Conservation (phyloP, 2,329 filamentous ascomycete genomes). For the Aspergillus sp. region DNA sequence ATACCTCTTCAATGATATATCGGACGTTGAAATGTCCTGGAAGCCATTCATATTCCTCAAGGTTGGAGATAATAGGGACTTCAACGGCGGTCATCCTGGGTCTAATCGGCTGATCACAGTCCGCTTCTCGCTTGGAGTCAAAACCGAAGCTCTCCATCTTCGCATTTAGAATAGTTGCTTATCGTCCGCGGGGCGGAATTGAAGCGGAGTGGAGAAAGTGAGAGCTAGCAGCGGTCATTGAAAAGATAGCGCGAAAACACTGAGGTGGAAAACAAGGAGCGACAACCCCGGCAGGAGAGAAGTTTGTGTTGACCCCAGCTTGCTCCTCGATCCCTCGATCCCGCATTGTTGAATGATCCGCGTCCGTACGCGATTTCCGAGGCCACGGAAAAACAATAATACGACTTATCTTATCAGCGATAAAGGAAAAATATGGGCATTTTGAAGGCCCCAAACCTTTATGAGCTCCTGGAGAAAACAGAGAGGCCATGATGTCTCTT, state of each 20-base stretch:
- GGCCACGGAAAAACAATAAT: slow-evolving; percentile 7
- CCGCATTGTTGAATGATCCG: slow-evolving; percentile 6
- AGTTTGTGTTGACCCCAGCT: not conserved
- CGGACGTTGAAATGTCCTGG: slow-evolving; percentile 39
- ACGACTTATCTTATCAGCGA: slow-evolving; percentile 23
- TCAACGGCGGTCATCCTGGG: slow-evolving; percentile 25
- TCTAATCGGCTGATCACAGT: not conserved
- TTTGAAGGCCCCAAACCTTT: not conserved
- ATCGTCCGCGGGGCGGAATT: not conserved
- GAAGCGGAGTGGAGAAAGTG: not conserved
- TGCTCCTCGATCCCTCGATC: not conserved
- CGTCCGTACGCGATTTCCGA: slow-evolving; percentile 1
- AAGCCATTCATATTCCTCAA: slow-evolving; percentile 38
- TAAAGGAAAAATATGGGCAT: not conserved
- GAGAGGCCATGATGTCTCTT: slow-evolving; percentile 5
- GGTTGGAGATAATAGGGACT: slow-evolving; percentile 30
- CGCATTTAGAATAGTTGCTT: not conserved
- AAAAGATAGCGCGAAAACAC: not conserved
- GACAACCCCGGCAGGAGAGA: not conserved
- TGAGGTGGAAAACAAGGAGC: slow-evolving; percentile 11
- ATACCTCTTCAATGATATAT: slow-evolving; percentile 29
- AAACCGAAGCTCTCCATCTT: not conserved
- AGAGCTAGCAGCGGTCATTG: not conserved
- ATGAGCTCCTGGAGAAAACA: not conserved
- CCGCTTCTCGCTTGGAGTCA: not conserved